Percentiles rank a stretch among this genome's conserved stretches.
Conservation (phyloP, 2,329 filamentous ascomycete species). For the Plectosphaerella cucumerina region DNA sequence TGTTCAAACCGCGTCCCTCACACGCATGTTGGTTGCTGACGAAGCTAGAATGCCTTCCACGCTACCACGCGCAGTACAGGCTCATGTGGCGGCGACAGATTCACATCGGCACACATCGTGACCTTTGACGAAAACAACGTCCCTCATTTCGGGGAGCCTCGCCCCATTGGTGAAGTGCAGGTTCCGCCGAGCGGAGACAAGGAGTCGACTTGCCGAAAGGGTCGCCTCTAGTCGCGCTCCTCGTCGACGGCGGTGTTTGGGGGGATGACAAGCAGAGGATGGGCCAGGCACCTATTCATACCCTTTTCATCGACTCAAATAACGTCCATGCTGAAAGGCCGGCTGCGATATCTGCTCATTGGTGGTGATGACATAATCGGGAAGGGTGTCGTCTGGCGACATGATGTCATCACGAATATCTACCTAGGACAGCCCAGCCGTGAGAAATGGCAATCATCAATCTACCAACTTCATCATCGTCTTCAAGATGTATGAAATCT, state of each 20-base stretch:
- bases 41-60: neutral
- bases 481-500: conserved; percentile 12
- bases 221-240: no score
- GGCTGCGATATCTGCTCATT: no score
- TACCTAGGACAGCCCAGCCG: no score
- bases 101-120: conserved; percentile 1
- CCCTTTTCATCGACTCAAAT: no score
- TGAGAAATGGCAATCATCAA: neutral
- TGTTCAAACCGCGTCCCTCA: no score
- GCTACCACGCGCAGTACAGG: neutral
- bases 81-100: neutral
- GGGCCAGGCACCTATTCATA: no score
- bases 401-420: no score
- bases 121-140: conserved; percentile 4
- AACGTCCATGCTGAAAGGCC: no score
- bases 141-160: neutral
- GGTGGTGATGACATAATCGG: no score
- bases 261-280: no score
- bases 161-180: neutral
- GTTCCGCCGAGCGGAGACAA: neutral
- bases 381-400: no score
- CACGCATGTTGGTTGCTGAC: neutral
- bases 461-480: neutral
- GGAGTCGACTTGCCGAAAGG: neutral
- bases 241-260: no score